Conservation (phyloP, 257 asterid species). For the Scutellaria barbata region DNA sequence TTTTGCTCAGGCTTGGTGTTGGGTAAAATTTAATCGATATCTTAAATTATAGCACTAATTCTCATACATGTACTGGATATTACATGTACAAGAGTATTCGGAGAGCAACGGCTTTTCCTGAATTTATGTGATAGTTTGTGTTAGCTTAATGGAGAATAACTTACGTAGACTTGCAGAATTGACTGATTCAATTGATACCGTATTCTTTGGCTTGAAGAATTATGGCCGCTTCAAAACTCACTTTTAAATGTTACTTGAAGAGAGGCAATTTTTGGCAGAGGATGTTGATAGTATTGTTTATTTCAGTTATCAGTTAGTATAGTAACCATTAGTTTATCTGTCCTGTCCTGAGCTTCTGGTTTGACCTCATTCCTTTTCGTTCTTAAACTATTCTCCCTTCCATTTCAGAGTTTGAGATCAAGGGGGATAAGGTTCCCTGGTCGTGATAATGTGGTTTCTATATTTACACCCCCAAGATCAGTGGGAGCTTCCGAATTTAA, state of each 20-base stretch:
- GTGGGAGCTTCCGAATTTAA: constrained; percentile 57
- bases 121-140: neutral
- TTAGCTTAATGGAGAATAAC: constrained; percentile 6
- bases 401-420: constrained; percentile 70
- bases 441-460: constrained; percentile 74
- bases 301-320: neutral
- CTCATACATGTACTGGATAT: neutral
- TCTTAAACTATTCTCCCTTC: constrained; percentile 15
- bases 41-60: neutral
- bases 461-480: constrained; percentile 86
- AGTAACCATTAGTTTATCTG: neutral
- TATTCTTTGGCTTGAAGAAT: constrained; percentile 5
- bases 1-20: constrained; percentile 15
- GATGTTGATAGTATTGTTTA: neutral
- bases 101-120: constrained; percentile 13
- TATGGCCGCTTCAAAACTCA: constrained; percentile 1
- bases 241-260: neutral
- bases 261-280: neutral
- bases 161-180: constrained; percentile 1
- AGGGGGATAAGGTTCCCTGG: constrained; percentile 91
- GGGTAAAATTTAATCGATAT: neutral
- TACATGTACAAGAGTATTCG: neutral
- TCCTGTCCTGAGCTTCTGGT: constrained; percentile 23
- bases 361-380: constrained; percentile 11
- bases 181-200: neutral